Evolutionary conservation across 1,284 basidiomycete species (phyloP).

Genomic region (Malassezia slooffiae): DNA sequence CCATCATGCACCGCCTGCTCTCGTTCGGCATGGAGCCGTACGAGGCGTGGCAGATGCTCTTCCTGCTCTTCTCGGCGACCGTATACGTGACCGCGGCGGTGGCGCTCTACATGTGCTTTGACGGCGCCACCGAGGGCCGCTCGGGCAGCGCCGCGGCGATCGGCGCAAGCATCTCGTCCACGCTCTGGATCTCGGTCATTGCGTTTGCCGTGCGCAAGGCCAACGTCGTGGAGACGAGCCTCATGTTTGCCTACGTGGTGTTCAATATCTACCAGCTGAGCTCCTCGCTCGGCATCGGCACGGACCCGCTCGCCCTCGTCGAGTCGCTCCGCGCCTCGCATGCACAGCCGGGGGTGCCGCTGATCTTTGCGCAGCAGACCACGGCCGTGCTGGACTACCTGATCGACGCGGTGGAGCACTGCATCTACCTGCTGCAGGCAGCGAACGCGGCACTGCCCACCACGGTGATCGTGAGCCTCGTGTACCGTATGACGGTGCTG

Average conservation of each 20-base stretch:
- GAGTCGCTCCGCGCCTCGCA: constrained; percentile 34
- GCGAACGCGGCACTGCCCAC: constrained; percentile 34
- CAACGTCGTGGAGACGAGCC: constrained; percentile 42
- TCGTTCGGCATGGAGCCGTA: constrained; percentile 33
- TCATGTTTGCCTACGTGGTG: constrained; percentile 43
- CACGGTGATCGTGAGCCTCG: constrained; percentile 37
- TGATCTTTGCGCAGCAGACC: constrained; percentile 18
- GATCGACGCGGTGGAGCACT: constrained; percentile 27
- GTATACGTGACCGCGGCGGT: constrained; percentile 38
- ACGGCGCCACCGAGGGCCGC: constrained; percentile 32
- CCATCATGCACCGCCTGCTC: constrained; percentile 24
- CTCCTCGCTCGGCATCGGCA: constrained; percentile 28
- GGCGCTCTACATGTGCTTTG: constrained; percentile 38
- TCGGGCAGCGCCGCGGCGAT: constrained; percentile 35
- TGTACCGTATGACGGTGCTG: constrained; percentile 40
- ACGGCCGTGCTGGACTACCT: constrained; percentile 10
- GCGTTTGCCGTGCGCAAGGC: constrained; percentile 42
- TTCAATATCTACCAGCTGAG: constrained; percentile 44
- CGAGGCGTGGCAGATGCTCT: constrained; percentile 43
- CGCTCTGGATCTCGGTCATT: constrained; percentile 42
- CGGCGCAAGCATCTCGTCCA: constrained; percentile 33
- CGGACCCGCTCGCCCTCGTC: constrained; percentile 40
- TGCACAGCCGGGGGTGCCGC: constrained; percentile 14
- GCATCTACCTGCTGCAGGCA: constrained; percentile 29
- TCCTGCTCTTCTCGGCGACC: constrained; percentile 36